Evolutionary conservation across 805 yeast species (phyloP).

Genomic region (Kuraishia ogatae): DNA sequence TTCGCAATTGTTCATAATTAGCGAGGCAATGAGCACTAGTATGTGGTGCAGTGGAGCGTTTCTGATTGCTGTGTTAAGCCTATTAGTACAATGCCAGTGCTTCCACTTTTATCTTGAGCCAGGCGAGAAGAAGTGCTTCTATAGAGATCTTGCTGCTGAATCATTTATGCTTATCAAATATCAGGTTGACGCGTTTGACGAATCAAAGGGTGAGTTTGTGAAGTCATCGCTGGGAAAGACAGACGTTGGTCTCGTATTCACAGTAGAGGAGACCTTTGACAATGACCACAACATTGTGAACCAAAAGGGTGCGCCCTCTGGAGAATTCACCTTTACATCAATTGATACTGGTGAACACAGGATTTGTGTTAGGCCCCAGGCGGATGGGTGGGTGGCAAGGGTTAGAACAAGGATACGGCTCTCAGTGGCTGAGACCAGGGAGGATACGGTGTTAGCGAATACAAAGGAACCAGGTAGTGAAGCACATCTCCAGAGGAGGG

Average conservation of each 20-base stretch:
- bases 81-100: slow-evolving; percentile 4
- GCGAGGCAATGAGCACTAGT: neutral
- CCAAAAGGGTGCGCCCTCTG: slow-evolving; percentile 52
- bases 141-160: slow-evolving; percentile 43
- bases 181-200: slow-evolving; percentile 34
- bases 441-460: slow-evolving; percentile 54
- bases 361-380: slow-evolving; percentile 53
- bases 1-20: too few species aligned
- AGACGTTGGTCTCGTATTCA: slow-evolving; percentile 12
- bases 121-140: slow-evolving; percentile 46
- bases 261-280: slow-evolving; percentile 62
- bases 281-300: slow-evolving; percentile 68
- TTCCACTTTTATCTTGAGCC: slow-evolving; percentile 45
- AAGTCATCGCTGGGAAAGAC: neutral
- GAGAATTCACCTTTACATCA: slow-evolving; percentile 76
- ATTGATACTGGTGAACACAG: slow-evolving; percentile 79
- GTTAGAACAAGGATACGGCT: slow-evolving; percentile 49
- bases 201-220: slow-evolving; percentile 2
- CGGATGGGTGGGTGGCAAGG: slow-evolving; percentile 28
- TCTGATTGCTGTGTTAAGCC: slow-evolving; percentile 13
- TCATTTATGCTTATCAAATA: slow-evolving; percentile 42
- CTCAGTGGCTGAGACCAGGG: slow-evolving; percentile 58
- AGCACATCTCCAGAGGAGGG: slow-evolving; percentile 43
- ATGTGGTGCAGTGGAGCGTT: slow-evolving; percentile 14
- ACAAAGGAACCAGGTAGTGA: slow-evolving; percentile 42